Base-by-base conservation (phyloP, 1,284 basidiomycete species). In the Exobasidium cylindrosporum region DNA sequence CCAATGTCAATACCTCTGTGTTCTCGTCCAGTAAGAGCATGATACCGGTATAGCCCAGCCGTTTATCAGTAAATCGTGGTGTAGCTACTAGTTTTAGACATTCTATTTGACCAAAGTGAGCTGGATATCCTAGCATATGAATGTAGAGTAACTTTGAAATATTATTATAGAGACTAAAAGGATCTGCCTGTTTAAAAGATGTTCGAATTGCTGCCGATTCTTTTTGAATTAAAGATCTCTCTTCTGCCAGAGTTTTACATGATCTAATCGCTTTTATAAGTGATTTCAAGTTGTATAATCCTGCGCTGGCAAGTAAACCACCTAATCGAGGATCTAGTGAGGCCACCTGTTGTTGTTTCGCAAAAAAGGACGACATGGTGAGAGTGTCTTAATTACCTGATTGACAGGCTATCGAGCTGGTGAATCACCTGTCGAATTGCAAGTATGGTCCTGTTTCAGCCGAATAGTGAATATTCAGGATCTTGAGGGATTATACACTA, bases 61-160 rank as follows among this genome's bases (percentile, higher is more conserved):
- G 86, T 83, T 99, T 99, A 84, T 99, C 96, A 53, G 90, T 87
- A 82, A 98, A 99, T 30, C 93, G 85, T 13, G 96, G 92, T 71
- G 92, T 92, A n/a, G 96, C 96, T 49, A 98, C 96, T 57, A 99
- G 88, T 82, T 98, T 98, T 69, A 99, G 85, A 82, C 96, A 99
- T 84, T 98, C 96, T 81, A 99, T 97, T 84, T 99, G 96, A 55
- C 96, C 96, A 79, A 97, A 99, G 81, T 99, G 96, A 30, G 96
- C 96, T 2, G 95, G 93, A 63, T 96, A 97, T 62, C 96, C 96
- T 26, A 99, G 89, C 96, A 99, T 98, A 82, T 98, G 94, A 81
- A 99, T 98, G 83, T 99, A 98, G 67, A 99, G 87, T 24, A 98
- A 86, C 81, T 98, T 98, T 64, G 95, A 94, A 79, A 98, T 89